Conservation (phyloP, 2,329 filamentous ascomycete species). For the Sclerotiophoma versabilis region DNA sequence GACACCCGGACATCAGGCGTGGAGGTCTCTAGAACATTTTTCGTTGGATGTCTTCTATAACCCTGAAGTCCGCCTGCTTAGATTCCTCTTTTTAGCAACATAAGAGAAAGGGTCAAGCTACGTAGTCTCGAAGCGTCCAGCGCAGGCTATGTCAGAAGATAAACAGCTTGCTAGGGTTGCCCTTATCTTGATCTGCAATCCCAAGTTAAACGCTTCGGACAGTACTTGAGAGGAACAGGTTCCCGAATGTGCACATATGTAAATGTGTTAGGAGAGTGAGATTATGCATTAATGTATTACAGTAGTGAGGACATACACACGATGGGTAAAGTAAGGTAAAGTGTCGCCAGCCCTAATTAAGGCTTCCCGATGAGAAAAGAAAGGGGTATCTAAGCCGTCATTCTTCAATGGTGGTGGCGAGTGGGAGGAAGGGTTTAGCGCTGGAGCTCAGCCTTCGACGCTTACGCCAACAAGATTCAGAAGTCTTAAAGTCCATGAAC, state of each 20-base stretch:
- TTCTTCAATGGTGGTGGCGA: not conserved
- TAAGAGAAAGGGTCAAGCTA: too few species aligned
- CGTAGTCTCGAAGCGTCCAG: too few species aligned
- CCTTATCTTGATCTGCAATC: too few species aligned
- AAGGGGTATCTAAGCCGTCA: slow-evolving; percentile 5
- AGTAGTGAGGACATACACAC: not conserved
- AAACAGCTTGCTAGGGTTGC: too few species aligned
- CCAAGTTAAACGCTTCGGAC: too few species aligned
- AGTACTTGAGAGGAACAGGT: too few species aligned
- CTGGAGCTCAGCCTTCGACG: not conserved
- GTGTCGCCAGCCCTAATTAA: not conserved
- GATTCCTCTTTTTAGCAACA: too few species aligned
- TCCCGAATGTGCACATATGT: not conserved
- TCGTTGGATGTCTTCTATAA: too few species aligned
- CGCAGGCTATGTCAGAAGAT: too few species aligned
- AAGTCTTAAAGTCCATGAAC: not conserved
- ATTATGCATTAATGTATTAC: slow-evolving; percentile 10
- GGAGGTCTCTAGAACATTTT: too few species aligned
- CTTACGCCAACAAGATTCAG: not conserved
- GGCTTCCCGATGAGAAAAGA: not conserved
- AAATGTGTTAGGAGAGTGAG: not conserved
- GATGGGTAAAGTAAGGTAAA: not conserved
- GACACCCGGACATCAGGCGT: too few species aligned
- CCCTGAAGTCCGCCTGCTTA: too few species aligned
- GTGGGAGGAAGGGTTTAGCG: not conserved